These are phyloP conservation scores for Starmerella khaoyaiensis DNA, from an alignment of 805 yeast species.

Conservation along the genomic window DNA sequence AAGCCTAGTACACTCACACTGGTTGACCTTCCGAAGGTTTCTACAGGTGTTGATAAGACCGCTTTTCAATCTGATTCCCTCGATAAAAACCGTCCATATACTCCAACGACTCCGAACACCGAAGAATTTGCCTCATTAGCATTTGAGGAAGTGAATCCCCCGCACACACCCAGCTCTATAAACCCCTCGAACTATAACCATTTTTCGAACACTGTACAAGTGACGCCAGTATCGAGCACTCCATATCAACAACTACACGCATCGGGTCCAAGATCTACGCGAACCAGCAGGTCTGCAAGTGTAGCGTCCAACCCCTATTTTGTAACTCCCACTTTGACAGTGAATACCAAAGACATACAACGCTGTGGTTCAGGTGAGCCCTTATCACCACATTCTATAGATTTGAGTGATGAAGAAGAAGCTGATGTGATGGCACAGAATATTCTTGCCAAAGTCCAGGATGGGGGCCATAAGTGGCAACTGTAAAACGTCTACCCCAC, in stretches of 20 bases:
- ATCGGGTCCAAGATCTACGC: too few species aligned
- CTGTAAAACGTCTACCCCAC: too few species aligned
- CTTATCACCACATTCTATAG: constrained; percentile 12
- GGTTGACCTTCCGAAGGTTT: too few species aligned
- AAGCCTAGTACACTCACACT: too few species aligned
- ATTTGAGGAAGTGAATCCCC: constrained; percentile 2
- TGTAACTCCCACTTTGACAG: background rate
- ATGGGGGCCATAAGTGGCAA: constrained; percentile 17
- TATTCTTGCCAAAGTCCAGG: constrained; percentile 25
- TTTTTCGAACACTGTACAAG: too few species aligned
- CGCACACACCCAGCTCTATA: background rate
- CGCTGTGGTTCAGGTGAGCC: constrained; percentile 5
- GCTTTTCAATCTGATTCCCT: too few species aligned
- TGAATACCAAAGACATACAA: background rate
- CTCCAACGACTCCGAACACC: constrained; percentile 8
- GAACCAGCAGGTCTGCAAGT: constrained; percentile 8
- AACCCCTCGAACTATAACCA: too few species aligned
- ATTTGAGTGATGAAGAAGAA: constrained; percentile 14
- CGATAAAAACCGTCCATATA: too few species aligned
- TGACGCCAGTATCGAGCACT: too few species aligned
- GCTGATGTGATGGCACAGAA: constrained; percentile 29
- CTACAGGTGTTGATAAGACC: background rate
- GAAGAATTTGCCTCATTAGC: constrained; percentile 9
- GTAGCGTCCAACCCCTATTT: constrained; percentile 1
- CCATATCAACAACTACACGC: background rate